Conservation (phyloP, 345 rosid genomes). For the Erysimum cheiranthoides region DNA sequence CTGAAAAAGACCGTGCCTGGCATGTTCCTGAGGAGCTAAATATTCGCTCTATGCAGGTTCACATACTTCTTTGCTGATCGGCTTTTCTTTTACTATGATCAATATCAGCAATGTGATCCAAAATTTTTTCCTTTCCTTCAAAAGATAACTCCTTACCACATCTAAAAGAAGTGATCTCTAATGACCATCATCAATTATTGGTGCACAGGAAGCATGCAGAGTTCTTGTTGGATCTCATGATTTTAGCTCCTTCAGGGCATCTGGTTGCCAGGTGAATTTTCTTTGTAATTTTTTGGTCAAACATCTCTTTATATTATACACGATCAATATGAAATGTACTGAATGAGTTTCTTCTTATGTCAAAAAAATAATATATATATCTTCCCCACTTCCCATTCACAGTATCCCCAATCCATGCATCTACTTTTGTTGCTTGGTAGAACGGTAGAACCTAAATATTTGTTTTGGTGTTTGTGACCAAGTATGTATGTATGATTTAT, state of each 20-base stretch:
- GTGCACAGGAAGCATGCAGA: constrained; percentile 88
- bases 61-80: constrained; percentile 17
- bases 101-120: constrained; percentile 18
- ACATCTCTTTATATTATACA: constrained; percentile 6
- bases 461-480: not conserved
- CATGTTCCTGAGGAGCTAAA: constrained; percentile 76
- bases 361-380: too few species aligned
- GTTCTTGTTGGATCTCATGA: constrained; percentile 86
- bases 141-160: not conserved
- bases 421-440: constrained; percentile 6
- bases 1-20: constrained; percentile 87
- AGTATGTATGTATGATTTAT: not conserved
- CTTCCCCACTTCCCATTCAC: not conserved
- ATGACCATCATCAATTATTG: constrained; percentile 15
- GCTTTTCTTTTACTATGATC: constrained; percentile 18
- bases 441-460: not conserved
- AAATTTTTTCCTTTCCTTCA: not conserved
- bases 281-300: constrained; percentile 22
- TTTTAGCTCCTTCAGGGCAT: constrained; percentile 95
- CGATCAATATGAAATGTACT: constrained; percentile 23
- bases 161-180: constrained; percentile 5
- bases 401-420: not conserved
- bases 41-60: constrained; percentile 85
- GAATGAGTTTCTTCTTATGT: not conserved
- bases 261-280: constrained; percentile 80